These are phyloP conservation scores for Dioscorea dumetorum DNA, from an alignment of 106 monocot genomes.

Conservation along the genomic window DNA sequence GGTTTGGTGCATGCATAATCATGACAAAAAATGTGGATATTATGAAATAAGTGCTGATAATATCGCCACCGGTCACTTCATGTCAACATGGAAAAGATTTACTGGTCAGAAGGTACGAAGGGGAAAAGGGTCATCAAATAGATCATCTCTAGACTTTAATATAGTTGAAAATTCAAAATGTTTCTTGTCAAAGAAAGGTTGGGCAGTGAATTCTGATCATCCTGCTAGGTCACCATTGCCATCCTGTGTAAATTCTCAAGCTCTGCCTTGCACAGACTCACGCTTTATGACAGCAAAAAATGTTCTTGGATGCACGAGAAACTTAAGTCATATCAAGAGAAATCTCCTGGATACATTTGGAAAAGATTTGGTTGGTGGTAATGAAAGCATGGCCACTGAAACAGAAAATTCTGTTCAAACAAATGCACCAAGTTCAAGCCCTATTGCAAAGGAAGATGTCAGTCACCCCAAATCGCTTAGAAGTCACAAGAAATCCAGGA, in stretches of 20 bases:
- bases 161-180: constrained; percentile 10
- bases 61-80: constrained; percentile 15
- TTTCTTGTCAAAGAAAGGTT: constrained; percentile 10
- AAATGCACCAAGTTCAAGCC: not conserved
- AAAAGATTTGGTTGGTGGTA: constrained; percentile 9
- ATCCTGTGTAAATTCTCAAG: constrained; percentile 15
- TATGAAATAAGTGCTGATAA: constrained; percentile 59
- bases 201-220: constrained; percentile 8
- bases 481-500: constrained; percentile 26
- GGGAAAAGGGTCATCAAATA: constrained; percentile 14
- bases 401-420: constrained; percentile 11
- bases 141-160: constrained; percentile 3
- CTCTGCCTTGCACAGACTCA: constrained; percentile 16
- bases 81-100: constrained; percentile 49
- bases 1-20: constrained; percentile 66
- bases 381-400: constrained; percentile 11
- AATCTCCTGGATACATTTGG: constrained; percentile 49
- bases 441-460: not conserved
- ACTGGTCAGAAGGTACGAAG: constrained; percentile 21
- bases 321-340: constrained; percentile 27
- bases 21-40: constrained; percentile 60
- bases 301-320: constrained; percentile 29
- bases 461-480: constrained; percentile 2
- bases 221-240: not conserved
- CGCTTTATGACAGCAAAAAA: constrained; percentile 13